Conservation (phyloP, 192 early-diverging fungal genomes). For the Globomyces pollinis-pini region DNA sequence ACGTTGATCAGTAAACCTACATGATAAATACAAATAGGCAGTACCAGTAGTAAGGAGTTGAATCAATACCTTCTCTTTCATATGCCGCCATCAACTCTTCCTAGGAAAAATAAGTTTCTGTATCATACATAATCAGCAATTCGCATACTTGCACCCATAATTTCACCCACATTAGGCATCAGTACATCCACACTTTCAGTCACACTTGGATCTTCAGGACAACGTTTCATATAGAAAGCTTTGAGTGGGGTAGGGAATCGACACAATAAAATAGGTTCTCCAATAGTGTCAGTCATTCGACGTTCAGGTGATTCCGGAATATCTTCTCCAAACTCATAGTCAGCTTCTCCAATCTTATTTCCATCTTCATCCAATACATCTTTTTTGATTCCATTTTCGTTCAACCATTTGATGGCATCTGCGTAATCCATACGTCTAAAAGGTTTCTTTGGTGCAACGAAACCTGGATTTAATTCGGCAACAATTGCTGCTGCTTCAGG, state of each 20-base stretch:
- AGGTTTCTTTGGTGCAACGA: slow-evolving; percentile 72
- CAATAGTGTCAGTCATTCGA: slow-evolving; percentile 96
- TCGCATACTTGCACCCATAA: slow-evolving; percentile 97
- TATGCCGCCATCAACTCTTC: slow-evolving; percentile 74
- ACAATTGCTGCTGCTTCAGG: slow-evolving; percentile 67
- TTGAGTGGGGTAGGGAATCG: slow-evolving; percentile 98
- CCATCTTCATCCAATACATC: slow-evolving; percentile 67
- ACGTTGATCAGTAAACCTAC: slow-evolving; percentile 82
- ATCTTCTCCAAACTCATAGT: slow-evolving; percentile 96
- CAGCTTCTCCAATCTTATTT: slow-evolving; percentile 38
- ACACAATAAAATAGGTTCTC: slow-evolving; percentile 88
- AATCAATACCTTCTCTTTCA: slow-evolving; percentile 86
- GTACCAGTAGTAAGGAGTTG: slow-evolving; percentile 96
- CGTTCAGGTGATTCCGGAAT: slow-evolving; percentile 98
- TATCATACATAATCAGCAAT: slow-evolving; percentile 71
- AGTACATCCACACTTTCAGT: slow-evolving; percentile 97
- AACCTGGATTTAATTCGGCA: slow-evolving; percentile 85
- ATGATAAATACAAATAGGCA: slow-evolving; percentile 6
- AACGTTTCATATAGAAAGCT: slow-evolving; percentile 98
- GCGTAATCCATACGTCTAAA: slow-evolving; percentile 95
- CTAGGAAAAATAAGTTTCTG: slow-evolving; percentile 16
- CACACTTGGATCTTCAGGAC: slow-evolving; percentile 68
- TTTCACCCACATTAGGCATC: slow-evolving; percentile 97
- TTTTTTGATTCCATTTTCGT: slow-evolving; percentile 82
- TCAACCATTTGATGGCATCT: slow-evolving; percentile 92